Conservation (phyloP, 352 stramenopile species). For the Elongisporangium senticosum region DNA sequence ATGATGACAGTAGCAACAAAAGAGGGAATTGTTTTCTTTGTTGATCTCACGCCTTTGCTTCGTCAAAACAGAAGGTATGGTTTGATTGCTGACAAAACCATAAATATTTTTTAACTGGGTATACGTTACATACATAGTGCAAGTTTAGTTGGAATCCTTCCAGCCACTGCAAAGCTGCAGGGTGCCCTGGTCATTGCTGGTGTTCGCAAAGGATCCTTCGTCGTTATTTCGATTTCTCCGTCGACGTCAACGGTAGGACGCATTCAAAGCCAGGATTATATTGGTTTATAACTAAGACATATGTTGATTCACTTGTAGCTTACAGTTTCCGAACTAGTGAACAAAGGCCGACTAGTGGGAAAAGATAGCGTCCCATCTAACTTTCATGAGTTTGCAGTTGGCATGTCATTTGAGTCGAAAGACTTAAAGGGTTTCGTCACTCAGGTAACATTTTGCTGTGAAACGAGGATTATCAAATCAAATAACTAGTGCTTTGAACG, state of each 20-base stretch:
- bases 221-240: conserved; percentile 36
- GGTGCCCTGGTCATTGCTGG: conserved; percentile 34
- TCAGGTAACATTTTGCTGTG: conserved; percentile 11
- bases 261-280: background rate
- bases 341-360: conserved; percentile 42
- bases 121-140: conserved; percentile 12
- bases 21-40: conserved; percentile 68
- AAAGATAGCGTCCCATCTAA: conserved; percentile 51
- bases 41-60: conserved; percentile 47
- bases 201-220: conserved; percentile 36
- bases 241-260: conserved; percentile 26
- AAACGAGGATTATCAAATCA: too few species aligned
- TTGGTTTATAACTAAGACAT: background rate
- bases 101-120: background rate
- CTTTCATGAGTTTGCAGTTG: conserved; percentile 47
- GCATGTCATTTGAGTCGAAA: conserved; percentile 36
- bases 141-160: conserved; percentile 35
- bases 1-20: conserved; percentile 44
- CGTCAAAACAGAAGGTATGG: conserved; percentile 48
- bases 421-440: conserved; percentile 33
- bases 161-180: conserved; percentile 40
- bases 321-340: conserved; percentile 44
- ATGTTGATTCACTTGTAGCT: conserved; percentile 21
- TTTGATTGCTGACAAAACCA: background rate
- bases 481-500: background rate